Conservation (phyloP, 148 eudicot species). For the Vaccinium vitisidaea region DNA sequence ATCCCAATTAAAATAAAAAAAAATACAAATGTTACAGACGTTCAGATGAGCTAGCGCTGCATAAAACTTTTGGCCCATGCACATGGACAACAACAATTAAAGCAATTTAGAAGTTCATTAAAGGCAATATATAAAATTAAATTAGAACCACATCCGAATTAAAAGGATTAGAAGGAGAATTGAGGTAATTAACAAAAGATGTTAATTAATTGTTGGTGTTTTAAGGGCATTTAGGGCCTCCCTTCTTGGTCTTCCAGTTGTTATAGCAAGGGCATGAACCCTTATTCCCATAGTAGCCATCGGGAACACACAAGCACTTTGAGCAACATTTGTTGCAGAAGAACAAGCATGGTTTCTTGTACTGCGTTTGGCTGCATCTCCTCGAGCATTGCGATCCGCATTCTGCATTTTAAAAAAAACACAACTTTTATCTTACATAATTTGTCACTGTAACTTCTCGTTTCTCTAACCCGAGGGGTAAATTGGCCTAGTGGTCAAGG, state of each 20-base stretch:
- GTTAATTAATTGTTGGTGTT: background rate
- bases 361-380: conserved; percentile 30
- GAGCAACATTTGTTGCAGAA: conserved; percentile 56
- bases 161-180: background rate
- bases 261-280: conserved; percentile 56
- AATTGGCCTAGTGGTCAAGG: too few relatives aligned
- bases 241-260: conserved; percentile 60
- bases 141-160: background rate
- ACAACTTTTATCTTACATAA: background rate
- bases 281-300: conserved; percentile 55
- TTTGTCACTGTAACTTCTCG: too few relatives aligned
- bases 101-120: background rate
- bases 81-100: background rate
- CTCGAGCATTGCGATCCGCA: conserved; percentile 18
- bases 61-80: background rate
- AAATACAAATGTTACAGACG: background rate
- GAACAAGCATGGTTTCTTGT: conserved; percentile 47
- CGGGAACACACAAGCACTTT: conserved; percentile 54
- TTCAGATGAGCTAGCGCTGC: background rate
- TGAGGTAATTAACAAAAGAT: background rate
- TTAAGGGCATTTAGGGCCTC: conserved; percentile 64
- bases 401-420: conserved; percentile 11
- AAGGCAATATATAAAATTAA: background rate
- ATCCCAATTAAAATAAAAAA: background rate
- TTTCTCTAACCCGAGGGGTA: too few relatives aligned